Percentiles rank a stretch among this genome's conserved stretches.
phyloP scores from a whole-genome alignment of 75 land plant genomes.

The Pinus tabuliformis region DNA sequence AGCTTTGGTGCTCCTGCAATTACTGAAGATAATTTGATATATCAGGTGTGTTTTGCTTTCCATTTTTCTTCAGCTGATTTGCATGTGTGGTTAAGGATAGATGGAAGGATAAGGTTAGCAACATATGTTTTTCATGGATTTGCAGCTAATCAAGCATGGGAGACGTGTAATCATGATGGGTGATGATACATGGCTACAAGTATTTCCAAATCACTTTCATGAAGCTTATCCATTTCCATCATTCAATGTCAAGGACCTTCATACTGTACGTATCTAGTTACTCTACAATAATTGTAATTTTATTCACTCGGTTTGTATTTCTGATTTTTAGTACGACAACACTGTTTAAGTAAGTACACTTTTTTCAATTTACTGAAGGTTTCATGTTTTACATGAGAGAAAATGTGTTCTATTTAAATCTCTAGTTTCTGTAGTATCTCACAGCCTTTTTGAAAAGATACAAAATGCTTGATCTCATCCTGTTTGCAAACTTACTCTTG shows the following conservation, averaged over 20 bases:
- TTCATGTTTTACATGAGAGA: neutral
- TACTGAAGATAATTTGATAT: slow-evolving; percentile 88
- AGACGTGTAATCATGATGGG: slow-evolving; percentile 96
- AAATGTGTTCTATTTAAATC: neutral
- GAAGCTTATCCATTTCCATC: slow-evolving; percentile 88
- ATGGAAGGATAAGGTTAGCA: neutral
- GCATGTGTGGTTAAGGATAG: neutral
- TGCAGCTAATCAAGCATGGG: slow-evolving; percentile 81
- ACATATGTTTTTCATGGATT: slow-evolving; percentile 1
- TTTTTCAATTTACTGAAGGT: neutral
- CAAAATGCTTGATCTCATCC: neutral
- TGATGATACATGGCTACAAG: slow-evolving; percentile 95
- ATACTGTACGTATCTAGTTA: slow-evolving; percentile 59
- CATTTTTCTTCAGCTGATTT: slow-evolving; percentile 3
- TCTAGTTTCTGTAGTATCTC: neutral
- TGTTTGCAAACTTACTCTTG: slow-evolving; percentile 1
- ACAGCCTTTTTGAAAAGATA: neutral
- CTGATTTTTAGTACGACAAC: neutral
- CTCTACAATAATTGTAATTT: neutral
- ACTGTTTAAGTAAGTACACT: too few relatives aligned
- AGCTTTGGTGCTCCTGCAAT: slow-evolving; percentile 99
- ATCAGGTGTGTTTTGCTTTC: slow-evolving; percentile 51
- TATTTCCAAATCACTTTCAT: slow-evolving; percentile 90
- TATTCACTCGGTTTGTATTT: neutral
- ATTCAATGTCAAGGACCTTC: slow-evolving; percentile 97